Base-by-base conservation (phyloP, 768 basidiomycete genomes). In the Hebeloma cylindrosporum region DNA sequence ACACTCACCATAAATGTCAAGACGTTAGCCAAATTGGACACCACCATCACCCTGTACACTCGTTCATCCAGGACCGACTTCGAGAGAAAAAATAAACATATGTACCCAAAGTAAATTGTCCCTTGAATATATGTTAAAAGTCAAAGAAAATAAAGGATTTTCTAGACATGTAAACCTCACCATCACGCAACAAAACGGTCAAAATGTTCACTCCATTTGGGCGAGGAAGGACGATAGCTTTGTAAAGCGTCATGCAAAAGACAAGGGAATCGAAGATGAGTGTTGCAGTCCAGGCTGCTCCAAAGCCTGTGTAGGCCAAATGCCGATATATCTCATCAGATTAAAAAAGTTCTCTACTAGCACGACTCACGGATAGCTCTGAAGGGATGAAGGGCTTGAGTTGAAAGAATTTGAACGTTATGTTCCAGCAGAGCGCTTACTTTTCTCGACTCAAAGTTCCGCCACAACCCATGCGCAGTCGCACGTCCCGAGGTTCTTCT, bases 201-300 rank as follows among this genome's bases (percentile, higher is more conserved):
- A 72, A n/a, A 44, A 75, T 43, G 7, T 46, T 57, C 14, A 58
- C 43, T 9, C 54, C 59, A 20, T 51, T 46, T 10, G 43, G 44
- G 9, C 58, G 52, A 1, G 60, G 57, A 2, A 66, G 34, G 7
- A 47, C 51, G 13, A 72, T 51, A 3, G 72, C 60, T 40, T 72
- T 73, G 51, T 63, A 67, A 14, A 73, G 45, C 5, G 73, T 75
- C 60, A 74, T 61, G 14, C 41, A 52, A 38, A 75, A 71, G 3
- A 75, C 63, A 8, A 69, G 38, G 2, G 60, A 38, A 49, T 75
- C 74, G 40, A 75, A 71, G 2, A 67, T 53, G 5, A 71, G 58
- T 63, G 71, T 59, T n/a, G 66, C 62, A 10, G 53, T 50, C 73
- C 73, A 75, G 1, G 67, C 68, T 5, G 48, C 53, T 3, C 58